These are phyloP conservation scores for Diutina siamensis DNA, from an alignment of 1,139 yeast species.

Conservation along the genomic window DNA sequence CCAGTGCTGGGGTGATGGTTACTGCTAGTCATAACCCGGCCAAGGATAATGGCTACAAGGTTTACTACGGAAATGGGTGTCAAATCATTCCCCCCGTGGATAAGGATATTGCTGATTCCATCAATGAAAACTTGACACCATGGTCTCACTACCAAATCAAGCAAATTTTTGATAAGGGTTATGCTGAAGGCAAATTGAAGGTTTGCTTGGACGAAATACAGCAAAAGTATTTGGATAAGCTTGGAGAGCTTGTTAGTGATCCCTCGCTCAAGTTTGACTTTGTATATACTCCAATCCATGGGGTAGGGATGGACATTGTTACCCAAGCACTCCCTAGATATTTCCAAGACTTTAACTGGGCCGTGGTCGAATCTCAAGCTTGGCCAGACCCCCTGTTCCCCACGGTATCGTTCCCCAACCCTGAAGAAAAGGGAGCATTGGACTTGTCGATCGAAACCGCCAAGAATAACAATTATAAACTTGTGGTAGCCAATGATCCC, in stretches of 20 bases:
- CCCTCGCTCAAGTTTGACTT: slow-evolving; percentile 27
- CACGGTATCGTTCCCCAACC: slow-evolving; percentile 85
- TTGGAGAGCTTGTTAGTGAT: slow-evolving; percentile 18
- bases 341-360: slow-evolving; percentile 13
- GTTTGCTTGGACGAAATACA: slow-evolving; percentile 22
- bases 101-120: slow-evolving; percentile 51
- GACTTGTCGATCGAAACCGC: slow-evolving; percentile 56
- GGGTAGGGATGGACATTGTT: slow-evolving; percentile 62
- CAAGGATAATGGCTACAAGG: slow-evolving; percentile 88
- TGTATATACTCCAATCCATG: slow-evolving; percentile 93
- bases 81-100: slow-evolving; percentile 95
- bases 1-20: slow-evolving; percentile 85
- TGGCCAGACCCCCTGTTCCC: slow-evolving; percentile 76
- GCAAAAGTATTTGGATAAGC: slow-evolving; percentile 21
- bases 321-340: slow-evolving; percentile 18
- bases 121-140: slow-evolving; percentile 51
- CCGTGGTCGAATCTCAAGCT: slow-evolving; percentile 46
- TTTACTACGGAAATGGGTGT: slow-evolving; percentile 87
- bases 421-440: slow-evolving; percentile 90
- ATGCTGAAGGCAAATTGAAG: slow-evolving; percentile 13
- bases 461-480: slow-evolving; percentile 25
- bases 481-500: slow-evolving; percentile 87
- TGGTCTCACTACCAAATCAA: slow-evolving; percentile 24
- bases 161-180: slow-evolving; percentile 15
- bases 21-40: slow-evolving; percentile 97